These are phyloP conservation scores for Lyophyllum shimeji DNA, from an alignment of 768 basidiomycete genomes.

Conservation along the genomic window DNA sequence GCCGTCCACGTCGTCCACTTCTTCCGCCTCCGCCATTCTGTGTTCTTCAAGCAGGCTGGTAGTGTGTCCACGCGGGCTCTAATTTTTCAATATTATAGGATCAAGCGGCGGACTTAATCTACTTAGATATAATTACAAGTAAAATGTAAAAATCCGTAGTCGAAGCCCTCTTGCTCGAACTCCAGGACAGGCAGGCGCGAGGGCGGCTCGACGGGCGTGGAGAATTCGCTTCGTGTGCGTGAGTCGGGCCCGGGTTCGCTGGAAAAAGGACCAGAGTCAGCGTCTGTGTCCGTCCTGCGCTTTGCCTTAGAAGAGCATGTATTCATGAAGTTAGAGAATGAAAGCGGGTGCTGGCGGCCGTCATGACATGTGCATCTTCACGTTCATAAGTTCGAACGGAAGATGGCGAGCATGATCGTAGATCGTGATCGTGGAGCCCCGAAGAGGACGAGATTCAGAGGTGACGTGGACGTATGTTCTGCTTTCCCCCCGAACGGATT, in stretches of 20 bases:
- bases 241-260: not conserved
- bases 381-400: not conserved
- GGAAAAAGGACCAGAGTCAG: not conserved
- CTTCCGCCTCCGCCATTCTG: not conserved
- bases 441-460: no score
- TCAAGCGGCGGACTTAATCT: no score
- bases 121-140: no score
- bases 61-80: not conserved
- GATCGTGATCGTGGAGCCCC: not conserved
- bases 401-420: not conserved
- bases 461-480: no score
- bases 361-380: no score
- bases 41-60: not conserved
- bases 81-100: no score
- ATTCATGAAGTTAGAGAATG: not conserved
- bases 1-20: not conserved
- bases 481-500: not conserved
- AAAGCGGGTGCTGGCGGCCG: no score
- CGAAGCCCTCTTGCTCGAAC: not conserved
- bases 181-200: not conserved
- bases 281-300: not conserved
- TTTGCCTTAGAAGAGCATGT: not conserved
- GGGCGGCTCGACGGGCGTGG: not conserved
- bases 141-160: not conserved
- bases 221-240: not conserved